Evolutionary conservation across 306 rosid genomes (phyloP).

Genomic region (Dryas octopetala): DNA sequence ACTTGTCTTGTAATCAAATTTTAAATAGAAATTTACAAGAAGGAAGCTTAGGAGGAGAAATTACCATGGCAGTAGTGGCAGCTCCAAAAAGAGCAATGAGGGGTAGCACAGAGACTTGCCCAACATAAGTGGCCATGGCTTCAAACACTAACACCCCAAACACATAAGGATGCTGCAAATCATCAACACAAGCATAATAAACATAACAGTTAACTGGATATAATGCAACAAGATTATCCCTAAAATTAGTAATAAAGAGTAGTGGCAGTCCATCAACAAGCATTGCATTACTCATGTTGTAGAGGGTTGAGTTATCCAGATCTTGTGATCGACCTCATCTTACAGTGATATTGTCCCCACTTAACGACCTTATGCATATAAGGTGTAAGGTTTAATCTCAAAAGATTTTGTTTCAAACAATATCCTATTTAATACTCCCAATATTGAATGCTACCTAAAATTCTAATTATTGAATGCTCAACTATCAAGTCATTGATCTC

Average conservation of each 20-base stretch:
- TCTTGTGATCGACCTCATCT: too few relatives aligned
- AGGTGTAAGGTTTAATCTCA: too few relatives aligned
- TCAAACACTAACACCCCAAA: constrained; percentile 58
- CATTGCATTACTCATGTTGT: too few relatives aligned
- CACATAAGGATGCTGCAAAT: constrained; percentile 56
- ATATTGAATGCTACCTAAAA: not conserved
- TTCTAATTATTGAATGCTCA: not conserved
- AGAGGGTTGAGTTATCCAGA: too few relatives aligned
- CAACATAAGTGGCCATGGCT: constrained; percentile 57
- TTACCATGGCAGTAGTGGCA: constrained; percentile 64
- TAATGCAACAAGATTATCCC: not conserved
- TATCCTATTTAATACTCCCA: not conserved
- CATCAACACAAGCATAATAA: not conserved
- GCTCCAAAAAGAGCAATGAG: constrained; percentile 61
- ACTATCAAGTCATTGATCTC: not conserved
- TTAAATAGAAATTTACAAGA: not conserved
- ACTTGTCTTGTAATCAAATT: too few relatives aligned
- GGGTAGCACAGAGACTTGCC: constrained; percentile 58
- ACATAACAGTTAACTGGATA: not conserved
- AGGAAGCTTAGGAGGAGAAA: not conserved
- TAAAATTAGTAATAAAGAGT: not conserved
- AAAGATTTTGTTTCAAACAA: not conserved
- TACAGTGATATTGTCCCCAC: not conserved
- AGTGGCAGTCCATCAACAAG: not conserved
- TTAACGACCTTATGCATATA: not conserved